Evolutionary conservation across 306 rosid genomes (phyloP).

Genomic region (Quercus mongolica): DNA sequence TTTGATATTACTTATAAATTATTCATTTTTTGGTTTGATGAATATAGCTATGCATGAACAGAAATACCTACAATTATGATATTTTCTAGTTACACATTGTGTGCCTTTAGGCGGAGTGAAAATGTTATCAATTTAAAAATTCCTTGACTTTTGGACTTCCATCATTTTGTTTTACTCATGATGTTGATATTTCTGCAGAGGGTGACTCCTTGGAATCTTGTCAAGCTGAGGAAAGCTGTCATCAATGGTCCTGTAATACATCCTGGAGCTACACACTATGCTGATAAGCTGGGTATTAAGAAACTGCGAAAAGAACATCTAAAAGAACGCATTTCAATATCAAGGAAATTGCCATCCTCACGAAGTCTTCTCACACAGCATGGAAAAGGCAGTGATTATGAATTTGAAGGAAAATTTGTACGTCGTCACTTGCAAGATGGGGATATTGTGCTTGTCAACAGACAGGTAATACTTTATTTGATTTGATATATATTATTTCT

Average conservation of each 20-base stretch:
- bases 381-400: constrained; percentile 56
- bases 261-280: constrained; percentile 88
- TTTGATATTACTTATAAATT: not conserved
- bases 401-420: constrained; percentile 80
- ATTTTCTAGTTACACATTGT: not conserved
- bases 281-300: constrained; percentile 50
- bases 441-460: constrained; percentile 86
- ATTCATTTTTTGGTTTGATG: too few species aligned
- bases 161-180: constrained; percentile 3
- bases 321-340: constrained; percentile 38
- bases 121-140: not conserved
- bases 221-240: constrained; percentile 61
- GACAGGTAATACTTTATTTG: constrained; percentile 66
- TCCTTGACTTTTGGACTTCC: not conserved
- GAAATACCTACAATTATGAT: not conserved
- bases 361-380: constrained; percentile 62
- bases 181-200: constrained; percentile 51
- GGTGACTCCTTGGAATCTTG: constrained; percentile 88
- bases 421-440: constrained; percentile 93
- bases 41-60: too few species aligned
- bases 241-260: constrained; percentile 74
- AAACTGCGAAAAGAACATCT: constrained; percentile 35
- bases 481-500: constrained; percentile 8
- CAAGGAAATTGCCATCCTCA: constrained; percentile 76
- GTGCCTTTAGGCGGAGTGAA: not conserved